phyloP scores from a whole-genome alignment of 2,329 filamentous ascomycete species.

The Onygena corvina region DNA sequence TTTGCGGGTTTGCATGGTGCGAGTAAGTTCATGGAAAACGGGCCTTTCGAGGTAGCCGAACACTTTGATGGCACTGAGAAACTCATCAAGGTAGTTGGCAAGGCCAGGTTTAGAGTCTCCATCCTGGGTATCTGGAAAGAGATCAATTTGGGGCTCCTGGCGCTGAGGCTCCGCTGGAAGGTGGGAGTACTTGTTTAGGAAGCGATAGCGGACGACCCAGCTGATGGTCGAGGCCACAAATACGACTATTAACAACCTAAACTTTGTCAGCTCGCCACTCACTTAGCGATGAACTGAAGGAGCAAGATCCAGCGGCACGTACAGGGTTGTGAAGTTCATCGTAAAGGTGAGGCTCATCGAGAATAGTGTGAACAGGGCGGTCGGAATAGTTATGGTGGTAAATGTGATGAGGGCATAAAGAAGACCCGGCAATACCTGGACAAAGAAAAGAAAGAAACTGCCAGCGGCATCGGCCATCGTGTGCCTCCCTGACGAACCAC shows the following conservation, averaged over 20 bases:
- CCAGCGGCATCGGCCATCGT: constrained; percentile 14
- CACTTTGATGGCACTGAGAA: constrained; percentile 95
- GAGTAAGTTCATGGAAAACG: constrained; percentile 92
- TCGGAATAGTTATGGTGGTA: constrained; percentile 76
- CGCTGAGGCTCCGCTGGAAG: constrained; percentile 88
- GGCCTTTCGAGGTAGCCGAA: constrained; percentile 94
- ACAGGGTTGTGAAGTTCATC: constrained; percentile 96
- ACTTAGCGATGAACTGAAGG: constrained; percentile 1
- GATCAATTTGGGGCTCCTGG: constrained; percentile 87
- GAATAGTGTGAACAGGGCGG: constrained; percentile 77
- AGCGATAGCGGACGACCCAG: constrained; percentile 91
- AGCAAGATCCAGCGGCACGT: constrained; percentile 30
- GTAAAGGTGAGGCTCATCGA: constrained; percentile 92
- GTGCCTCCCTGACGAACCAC: background rate
- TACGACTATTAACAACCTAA: constrained; percentile 61
- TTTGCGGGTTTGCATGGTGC: constrained; percentile 96
- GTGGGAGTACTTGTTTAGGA: constrained; percentile 92
- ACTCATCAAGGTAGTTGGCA: constrained; percentile 95
- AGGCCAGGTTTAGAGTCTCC: constrained; percentile 80
- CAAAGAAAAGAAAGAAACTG: constrained; percentile 32
- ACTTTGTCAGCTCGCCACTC: background rate
- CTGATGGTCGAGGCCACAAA: constrained; percentile 71
- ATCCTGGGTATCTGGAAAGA: constrained; percentile 88
- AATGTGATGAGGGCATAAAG: constrained; percentile 75
- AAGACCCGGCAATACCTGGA: constrained; percentile 45